phyloP scores from a whole-genome alignment of 176 grass and related monocot species.

The Carex scoparia region DNA sequence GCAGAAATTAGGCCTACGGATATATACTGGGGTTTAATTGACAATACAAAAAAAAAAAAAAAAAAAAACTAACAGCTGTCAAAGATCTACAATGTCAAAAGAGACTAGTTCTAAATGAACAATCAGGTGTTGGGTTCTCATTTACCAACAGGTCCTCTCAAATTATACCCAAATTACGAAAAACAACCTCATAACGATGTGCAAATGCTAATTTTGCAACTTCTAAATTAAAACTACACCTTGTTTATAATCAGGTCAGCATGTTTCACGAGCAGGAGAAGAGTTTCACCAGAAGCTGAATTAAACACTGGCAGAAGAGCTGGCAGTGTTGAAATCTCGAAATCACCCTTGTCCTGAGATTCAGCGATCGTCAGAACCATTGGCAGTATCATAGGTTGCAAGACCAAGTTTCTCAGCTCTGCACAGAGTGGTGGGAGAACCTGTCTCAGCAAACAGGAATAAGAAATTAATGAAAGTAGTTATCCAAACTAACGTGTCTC shows the following conservation, averaged over 20 bases:
- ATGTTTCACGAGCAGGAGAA: slow-evolving; percentile 93
- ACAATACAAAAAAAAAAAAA: background rate
- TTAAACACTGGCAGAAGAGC: slow-evolving; percentile 89
- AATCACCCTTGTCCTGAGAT: slow-evolving; percentile 95
- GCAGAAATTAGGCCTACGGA: background rate
- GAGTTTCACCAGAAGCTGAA: slow-evolving; percentile 95
- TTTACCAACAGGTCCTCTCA: background rate
- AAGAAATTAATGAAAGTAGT: background rate
- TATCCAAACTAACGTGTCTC: background rate
- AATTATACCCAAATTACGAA: background rate
- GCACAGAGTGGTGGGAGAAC: slow-evolving; percentile 98
- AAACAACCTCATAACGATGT: background rate
- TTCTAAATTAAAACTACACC: slow-evolving; percentile 42
- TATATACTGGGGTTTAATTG: background rate
- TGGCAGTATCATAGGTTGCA: slow-evolving; percentile 99
- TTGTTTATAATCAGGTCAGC: slow-evolving; percentile 91
- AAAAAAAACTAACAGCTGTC: background rate
- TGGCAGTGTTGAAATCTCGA: slow-evolving; percentile 92
- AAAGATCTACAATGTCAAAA: background rate
- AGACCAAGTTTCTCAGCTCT: slow-evolving; percentile 87
- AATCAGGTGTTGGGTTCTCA: background rate
- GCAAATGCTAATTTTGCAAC: background rate
- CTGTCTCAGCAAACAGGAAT: slow-evolving; percentile 36
- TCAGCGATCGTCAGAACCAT: slow-evolving; percentile 98
- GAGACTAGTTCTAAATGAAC: slow-evolving; percentile 5